Conservation (phyloP, 2,329 filamentous ascomycete genomes). For the Trichoderma brevicompactum region DNA sequence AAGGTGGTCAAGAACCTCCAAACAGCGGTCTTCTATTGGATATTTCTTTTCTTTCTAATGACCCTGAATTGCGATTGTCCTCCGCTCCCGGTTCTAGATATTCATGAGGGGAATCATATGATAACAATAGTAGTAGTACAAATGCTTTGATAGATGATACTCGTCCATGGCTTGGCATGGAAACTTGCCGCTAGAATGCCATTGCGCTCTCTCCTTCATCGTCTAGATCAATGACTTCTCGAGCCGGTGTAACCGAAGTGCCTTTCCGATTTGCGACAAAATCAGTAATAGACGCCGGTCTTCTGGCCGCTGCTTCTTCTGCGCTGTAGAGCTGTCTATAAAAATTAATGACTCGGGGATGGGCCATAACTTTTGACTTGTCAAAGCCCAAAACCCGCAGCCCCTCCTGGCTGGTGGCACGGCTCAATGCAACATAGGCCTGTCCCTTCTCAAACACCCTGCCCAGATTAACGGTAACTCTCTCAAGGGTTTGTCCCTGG, state of each 20-base stretch:
- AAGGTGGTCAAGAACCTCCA: background rate
- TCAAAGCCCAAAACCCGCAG: conserved; percentile 90
- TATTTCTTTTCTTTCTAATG: background rate
- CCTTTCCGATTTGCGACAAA: conserved; percentile 46
- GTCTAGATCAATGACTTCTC: conserved; percentile 44
- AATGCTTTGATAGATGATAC: conserved; percentile 12
- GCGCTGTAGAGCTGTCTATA: conserved; percentile 81
- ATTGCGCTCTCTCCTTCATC: conserved; percentile 55
- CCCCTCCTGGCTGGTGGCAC: conserved; percentile 84
- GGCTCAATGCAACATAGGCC: conserved; percentile 93
- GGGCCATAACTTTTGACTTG: conserved; percentile 89
- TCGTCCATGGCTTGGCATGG: conserved; percentile 23
- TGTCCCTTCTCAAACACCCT: conserved; percentile 96
- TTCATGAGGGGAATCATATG: conserved; percentile 22
- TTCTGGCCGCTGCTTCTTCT: conserved; percentile 54
- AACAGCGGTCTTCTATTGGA: background rate
- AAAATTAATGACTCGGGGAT: conserved; percentile 82
- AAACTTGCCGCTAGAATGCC: conserved; percentile 48
- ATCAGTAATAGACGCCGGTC: conserved; percentile 44
- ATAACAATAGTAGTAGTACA: conserved; percentile 10
- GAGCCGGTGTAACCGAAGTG: conserved; percentile 25
- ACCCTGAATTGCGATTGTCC: background rate
- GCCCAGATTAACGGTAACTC: conserved; percentile 92
- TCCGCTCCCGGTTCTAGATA: background rate
- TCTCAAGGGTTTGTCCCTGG: conserved; percentile 89